Base-by-base conservation (phyloP, 2,329 filamentous ascomycete species). In the Mollisiaceae sp. region DNA sequence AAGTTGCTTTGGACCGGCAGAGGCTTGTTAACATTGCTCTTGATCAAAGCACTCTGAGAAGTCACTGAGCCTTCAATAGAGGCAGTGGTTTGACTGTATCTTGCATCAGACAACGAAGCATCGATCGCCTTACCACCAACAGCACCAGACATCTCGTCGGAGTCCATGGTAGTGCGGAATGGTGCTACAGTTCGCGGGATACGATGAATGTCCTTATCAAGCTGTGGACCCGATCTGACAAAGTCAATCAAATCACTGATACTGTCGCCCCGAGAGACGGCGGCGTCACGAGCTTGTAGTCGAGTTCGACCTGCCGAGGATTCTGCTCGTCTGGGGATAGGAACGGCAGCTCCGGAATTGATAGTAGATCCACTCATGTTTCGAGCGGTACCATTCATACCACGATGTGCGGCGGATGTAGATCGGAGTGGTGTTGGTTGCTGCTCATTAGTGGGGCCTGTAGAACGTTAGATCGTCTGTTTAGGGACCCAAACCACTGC, bases 171-270 rank as follows among this genome's bases (percentile, higher is more conserved):
- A 41, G 85, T 89, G 62, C 92, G 86, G 81, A 96, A 97, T 1
- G 93, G 92, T 11, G 93, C 93, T 14, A 95, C 89, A n/a, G 86
- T 87, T 20, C 91, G 89, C 50, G 93, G 91, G 67, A 96, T 95
- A 27, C 92, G 88, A 65, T 88, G 91, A 68, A 86, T 85, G 32
- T 84, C 83, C 52, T 82, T 83, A 39, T 82, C 79, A 15, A 70
- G 59, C 67, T 81, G 84, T 0, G 91, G 90, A 2, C 94, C 94
- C 75, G 92, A 89, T 55, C 94, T 89, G 70, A 99, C 96, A 77
- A 99, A 98, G 76, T 98, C 94, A 70, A 97, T 97, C 65, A 99
- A 81, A 67, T 97, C 95, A 14, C 92, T 91, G 64, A 89, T 96
- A 69, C 89, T 89, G 59, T 87, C 87, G 60, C 82, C 83, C 64